phyloP scores from a whole-genome alignment of 768 basidiomycete genomes.

The Serendipita indica region DNA sequence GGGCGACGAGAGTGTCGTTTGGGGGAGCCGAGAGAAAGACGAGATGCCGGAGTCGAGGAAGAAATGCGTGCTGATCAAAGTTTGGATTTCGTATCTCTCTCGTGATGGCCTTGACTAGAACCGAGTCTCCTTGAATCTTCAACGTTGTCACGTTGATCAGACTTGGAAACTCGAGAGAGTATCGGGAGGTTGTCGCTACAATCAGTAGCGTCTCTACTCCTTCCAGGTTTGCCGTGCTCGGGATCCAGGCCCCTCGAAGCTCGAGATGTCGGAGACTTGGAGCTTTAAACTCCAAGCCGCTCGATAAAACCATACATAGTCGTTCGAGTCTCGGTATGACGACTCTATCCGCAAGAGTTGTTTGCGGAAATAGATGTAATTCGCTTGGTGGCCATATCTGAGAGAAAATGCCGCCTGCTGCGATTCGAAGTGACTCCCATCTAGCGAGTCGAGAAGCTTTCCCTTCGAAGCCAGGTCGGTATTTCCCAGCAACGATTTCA shows the following conservation, averaged over 20 bases:
- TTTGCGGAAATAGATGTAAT: neutral
- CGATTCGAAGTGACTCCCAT: neutral
- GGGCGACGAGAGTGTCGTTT: no score
- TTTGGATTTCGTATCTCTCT: no score
- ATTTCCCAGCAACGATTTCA: no score
- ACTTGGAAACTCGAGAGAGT: no score
- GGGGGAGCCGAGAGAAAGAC: no score
- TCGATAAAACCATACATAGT: neutral
- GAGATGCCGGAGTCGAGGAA: no score
- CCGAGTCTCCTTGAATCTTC: no score
- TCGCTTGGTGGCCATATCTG: neutral
- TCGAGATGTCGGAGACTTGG: constrained; percentile 7
- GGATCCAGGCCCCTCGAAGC: neutral
- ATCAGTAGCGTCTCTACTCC: neutral
- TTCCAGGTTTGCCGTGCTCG: neutral
- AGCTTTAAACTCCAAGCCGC: neutral
- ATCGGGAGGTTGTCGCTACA: no score
- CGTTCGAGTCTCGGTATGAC: neutral
- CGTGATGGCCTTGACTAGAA: no score
- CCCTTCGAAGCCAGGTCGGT: neutral
- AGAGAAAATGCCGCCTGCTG: neutral
- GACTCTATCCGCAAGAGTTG: neutral
- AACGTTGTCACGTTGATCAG: no score
- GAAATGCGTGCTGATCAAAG: no score
- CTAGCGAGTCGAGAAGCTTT: neutral